These are phyloP conservation scores for Fusarium abutilonis DNA, from an alignment of 2,329 filamentous ascomycete species.

Conservation along the genomic window DNA sequence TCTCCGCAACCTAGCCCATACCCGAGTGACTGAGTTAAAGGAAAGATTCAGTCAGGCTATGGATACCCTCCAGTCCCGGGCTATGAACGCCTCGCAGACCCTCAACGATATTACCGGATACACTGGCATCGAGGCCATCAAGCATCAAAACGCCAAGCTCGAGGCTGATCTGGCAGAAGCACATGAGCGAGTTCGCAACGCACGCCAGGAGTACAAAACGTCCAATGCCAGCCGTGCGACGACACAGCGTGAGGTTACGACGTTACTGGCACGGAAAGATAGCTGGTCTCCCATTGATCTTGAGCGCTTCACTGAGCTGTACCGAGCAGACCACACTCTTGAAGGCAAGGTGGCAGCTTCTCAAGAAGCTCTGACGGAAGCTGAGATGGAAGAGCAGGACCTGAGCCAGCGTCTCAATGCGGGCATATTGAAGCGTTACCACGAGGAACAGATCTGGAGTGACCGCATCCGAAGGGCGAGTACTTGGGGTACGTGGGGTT, in stretches of 20 bases:
- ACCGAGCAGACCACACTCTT: constrained; percentile 91
- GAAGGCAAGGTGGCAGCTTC: constrained; percentile 82
- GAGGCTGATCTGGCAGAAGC: constrained; percentile 68
- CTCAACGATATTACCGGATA: constrained; percentile 97
- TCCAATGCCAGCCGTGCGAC: constrained; percentile 84
- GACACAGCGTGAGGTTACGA: constrained; percentile 95
- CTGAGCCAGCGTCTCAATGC: constrained; percentile 79
- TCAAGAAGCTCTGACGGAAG: constrained; percentile 75
- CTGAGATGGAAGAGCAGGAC: constrained; percentile 83
- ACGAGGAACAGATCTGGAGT: constrained; percentile 99
- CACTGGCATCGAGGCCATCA: constrained; percentile 86
- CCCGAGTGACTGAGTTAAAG: constrained; percentile 48
- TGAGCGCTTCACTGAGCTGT: constrained; percentile 92
- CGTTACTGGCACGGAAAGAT: constrained; percentile 91
- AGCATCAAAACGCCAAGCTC: constrained; percentile 76
- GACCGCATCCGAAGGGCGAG: constrained; percentile 96
- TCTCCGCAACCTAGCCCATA: constrained; percentile 50
- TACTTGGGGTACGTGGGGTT: constrained; percentile 97
- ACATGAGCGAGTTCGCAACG: constrained; percentile 72
- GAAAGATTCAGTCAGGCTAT: constrained; percentile 66
- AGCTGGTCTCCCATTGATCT: constrained; percentile 88
- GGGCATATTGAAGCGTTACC: constrained; percentile 88
- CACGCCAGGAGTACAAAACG: constrained; percentile 81
- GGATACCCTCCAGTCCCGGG: constrained; percentile 87
- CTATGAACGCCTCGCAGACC: constrained; percentile 85